A percentile compares a stretch with the other conserved stretches of the same genome.
Conservation (phyloP, 1,284 basidiomycete species). For the Waitea zeae region DNA sequence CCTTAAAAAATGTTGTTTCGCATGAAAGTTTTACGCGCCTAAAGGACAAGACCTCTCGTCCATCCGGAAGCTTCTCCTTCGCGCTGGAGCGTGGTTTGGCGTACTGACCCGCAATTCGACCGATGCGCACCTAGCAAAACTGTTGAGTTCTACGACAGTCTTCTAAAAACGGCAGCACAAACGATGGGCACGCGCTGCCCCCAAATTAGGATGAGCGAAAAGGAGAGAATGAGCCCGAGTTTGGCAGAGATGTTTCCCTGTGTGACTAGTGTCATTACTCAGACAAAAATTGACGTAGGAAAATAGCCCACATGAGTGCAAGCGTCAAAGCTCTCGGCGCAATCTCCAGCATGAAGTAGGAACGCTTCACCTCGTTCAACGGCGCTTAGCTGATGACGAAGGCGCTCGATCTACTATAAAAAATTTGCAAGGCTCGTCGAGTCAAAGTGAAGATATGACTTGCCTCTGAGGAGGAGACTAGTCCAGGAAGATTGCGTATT, state of each 20-base stretch:
- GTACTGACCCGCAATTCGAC: slow-evolving; percentile 90
- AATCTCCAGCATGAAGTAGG: slow-evolving; percentile 92
- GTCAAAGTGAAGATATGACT: slow-evolving; percentile 8
- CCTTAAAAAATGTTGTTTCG: background rate
- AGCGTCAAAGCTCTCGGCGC: slow-evolving; percentile 87
- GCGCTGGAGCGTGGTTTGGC: slow-evolving; percentile 87
- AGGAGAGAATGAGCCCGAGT: slow-evolving; percentile 86
- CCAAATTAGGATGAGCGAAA: slow-evolving; percentile 91
- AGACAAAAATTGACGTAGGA: background rate
- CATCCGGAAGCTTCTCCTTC: slow-evolving; percentile 62
- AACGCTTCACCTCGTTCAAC: slow-evolving; percentile 87
- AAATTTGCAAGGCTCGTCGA: background rate
- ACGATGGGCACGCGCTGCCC: slow-evolving; percentile 84
- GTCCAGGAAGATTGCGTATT: slow-evolving; percentile 62
- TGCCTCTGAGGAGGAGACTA: slow-evolving; percentile 84
- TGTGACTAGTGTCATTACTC: background rate
- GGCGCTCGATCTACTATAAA: slow-evolving; percentile 58
- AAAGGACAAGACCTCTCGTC: slow-evolving; percentile 65
- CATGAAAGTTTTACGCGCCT: slow-evolving; percentile 24
- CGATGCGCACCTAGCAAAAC: slow-evolving; percentile 55
- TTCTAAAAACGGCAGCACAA: slow-evolving; percentile 14
- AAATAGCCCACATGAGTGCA: slow-evolving; percentile 56
- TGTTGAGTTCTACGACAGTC: too few species aligned
- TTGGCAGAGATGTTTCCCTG: slow-evolving; percentile 89
- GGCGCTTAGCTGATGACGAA: slow-evolving; percentile 61